phyloP scores from a whole-genome alignment of 352 stramenopile species.

The Halophytophthora batemanensis region DNA sequence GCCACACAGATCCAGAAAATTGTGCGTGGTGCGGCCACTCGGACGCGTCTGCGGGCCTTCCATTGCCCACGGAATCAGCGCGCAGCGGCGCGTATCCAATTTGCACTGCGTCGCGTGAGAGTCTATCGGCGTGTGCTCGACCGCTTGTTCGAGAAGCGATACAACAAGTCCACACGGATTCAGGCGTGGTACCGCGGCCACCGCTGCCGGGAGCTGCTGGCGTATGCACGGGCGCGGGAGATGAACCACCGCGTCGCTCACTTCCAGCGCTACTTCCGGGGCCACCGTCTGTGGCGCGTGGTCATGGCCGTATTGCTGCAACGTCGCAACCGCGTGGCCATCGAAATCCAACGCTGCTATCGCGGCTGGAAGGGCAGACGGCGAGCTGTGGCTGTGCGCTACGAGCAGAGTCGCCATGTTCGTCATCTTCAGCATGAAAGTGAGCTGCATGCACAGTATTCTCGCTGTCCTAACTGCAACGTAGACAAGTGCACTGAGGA shows the following conservation, averaged over 20 bases:
- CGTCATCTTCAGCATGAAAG: slow-evolving; percentile 20
- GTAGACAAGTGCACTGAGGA: slow-evolving; percentile 30
- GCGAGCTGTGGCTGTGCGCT: slow-evolving; percentile 21
- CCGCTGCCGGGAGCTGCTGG: slow-evolving; percentile 24
- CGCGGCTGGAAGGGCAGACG: slow-evolving; percentile 35
- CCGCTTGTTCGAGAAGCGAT: slow-evolving; percentile 20
- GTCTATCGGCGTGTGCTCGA: slow-evolving; percentile 19
- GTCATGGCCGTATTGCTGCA: slow-evolving; percentile 33
- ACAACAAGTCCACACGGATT: slow-evolving; percentile 23
- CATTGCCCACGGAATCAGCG: slow-evolving; percentile 37
- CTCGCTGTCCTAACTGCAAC: slow-evolving; percentile 28
- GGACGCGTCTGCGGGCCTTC: slow-evolving; percentile 31
- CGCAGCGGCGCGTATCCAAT: slow-evolving; percentile 34
- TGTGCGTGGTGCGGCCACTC: slow-evolving; percentile 29
- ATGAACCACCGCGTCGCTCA: slow-evolving; percentile 34
- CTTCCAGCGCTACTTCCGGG: slow-evolving; percentile 44
- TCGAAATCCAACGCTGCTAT: slow-evolving; percentile 35
- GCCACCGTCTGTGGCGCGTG: slow-evolving; percentile 40
- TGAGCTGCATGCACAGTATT: slow-evolving; percentile 16
- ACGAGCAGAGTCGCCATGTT: slow-evolving; percentile 38
- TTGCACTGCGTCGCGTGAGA: slow-evolving; percentile 28
- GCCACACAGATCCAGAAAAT: slow-evolving; percentile 60
- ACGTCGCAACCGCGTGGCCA: slow-evolving; percentile 22
- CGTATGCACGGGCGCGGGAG: slow-evolving; percentile 18
- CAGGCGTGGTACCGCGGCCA: slow-evolving; percentile 47